Evolutionary conservation across 495 filamentous ascomycete species (phyloP), one percentile per base, ranked within the genome.

Genomic region (Talaromyces borbonicus): DNA sequence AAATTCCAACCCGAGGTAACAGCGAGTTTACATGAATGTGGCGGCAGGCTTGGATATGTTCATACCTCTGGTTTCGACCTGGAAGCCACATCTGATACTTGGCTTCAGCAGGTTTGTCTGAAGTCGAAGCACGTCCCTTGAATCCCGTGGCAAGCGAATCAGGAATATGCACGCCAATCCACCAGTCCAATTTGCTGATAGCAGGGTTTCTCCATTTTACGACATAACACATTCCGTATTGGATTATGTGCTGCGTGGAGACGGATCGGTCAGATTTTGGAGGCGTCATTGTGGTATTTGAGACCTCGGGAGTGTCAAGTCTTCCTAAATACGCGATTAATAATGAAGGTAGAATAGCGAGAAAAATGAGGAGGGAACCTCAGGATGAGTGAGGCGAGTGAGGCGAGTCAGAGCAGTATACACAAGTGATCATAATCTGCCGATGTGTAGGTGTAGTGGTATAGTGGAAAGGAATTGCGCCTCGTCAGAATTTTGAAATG

Each of bases 251-350:
- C n/a, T 7, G 8, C 27, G 15, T 24, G 9, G 16, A 46, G 33
- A 8, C 30, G 43, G 19, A 3, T 16, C 2, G 36, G 16, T 2
- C 12, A 14, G n/a, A 35, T 12, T 6, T 31, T n/a, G n/a, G 43
- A n/a, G 29, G 43, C 33, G 43, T 12, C 43, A 46, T 46, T 1
- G n/a, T 43, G 26, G 11, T 29, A n/a, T n/a, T n/a, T n/a, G n/a
- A n/a, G n/a, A n/a, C n/a, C n/a, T n/a, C n/a, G n/a, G n/a, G n/a
- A n/a, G n/a, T n/a, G n/a, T n/a, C n/a, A n/a, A n/a, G n/a, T n/a
- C n/a, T n/a, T n/a, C n/a, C n/a, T n/a, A n/a, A n/a, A n/a, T n/a
- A n/a, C n/a, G n/a, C n/a, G n/a, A n/a, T n/a, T n/a, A n/a, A n/a
- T n/a, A n/a, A n/a, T n/a, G n/a, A n/a, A n/a, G n/a, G n/a, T n/a